These are phyloP conservation scores for Verticillium klebahnii DNA, from an alignment of 2,329 filamentous ascomycete species.

Conservation along the genomic window DNA sequence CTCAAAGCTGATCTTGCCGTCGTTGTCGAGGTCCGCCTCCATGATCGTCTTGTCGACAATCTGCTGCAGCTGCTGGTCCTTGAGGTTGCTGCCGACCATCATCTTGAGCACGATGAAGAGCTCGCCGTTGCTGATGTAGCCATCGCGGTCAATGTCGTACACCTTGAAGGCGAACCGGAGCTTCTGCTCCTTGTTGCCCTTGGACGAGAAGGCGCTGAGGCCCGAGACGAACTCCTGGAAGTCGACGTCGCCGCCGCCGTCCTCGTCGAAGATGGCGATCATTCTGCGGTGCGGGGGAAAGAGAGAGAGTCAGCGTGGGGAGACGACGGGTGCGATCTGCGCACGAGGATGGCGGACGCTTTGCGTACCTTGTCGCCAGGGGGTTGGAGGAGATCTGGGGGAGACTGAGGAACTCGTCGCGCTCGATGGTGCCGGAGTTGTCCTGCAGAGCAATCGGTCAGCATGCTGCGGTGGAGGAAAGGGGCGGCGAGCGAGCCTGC, in stretches of 20 bases:
- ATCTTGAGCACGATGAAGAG: constrained; percentile 99
- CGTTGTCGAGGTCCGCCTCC: constrained; percentile 93
- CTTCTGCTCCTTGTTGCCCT: constrained; percentile 99
- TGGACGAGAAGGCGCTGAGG: constrained; percentile 90
- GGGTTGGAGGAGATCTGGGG: constrained; percentile 98
- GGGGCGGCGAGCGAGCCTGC: background rate
- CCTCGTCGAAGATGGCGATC: constrained; percentile 99
- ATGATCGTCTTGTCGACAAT: constrained; percentile 99
- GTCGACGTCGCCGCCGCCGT: constrained; percentile 95
- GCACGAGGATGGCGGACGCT: background rate
- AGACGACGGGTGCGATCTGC: background rate
- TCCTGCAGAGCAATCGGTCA: constrained; percentile 52
- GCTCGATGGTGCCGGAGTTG: constrained; percentile 96
- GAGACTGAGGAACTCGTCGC: constrained; percentile 94
- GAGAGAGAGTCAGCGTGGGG: background rate
- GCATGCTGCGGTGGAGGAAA: background rate
- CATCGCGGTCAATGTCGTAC: constrained; percentile 98
- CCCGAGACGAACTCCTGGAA: constrained; percentile 98
- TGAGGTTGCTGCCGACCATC: constrained; percentile 99
- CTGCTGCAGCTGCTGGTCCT: constrained; percentile 98
- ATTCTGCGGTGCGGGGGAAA: constrained; percentile 53
- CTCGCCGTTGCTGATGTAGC: constrained; percentile 98
- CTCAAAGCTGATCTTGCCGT: constrained; percentile 98
- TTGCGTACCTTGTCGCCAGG: constrained; percentile 76
- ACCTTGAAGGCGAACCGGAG: constrained; percentile 97